Evolutionary conservation across 1,284 basidiomycete genomes (phyloP), one percentile per base, ranked within the genome.

Genomic region (Macrocystidia cucumis): DNA sequence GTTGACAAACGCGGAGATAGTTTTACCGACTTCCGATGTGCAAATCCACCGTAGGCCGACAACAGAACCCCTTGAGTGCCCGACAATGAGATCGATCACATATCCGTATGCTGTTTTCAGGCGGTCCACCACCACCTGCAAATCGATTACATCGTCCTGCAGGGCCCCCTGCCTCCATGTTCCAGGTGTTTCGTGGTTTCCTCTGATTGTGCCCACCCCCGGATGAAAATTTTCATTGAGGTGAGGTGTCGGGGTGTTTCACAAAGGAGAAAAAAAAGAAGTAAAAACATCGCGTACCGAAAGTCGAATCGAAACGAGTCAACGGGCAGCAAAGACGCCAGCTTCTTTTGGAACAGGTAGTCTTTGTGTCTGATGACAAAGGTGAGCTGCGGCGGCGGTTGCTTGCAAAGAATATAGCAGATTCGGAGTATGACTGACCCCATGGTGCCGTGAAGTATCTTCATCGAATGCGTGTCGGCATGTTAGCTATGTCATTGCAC

Each of bases 261-360:
- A 29, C 17, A 39, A 38, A 29, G 23, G 14, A 5, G 23, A 11
- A 35, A 34, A 8, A 27, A 29, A 29, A 33, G n/a, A 20, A 28
- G 29, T 21, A 20, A 25, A 24, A 27, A 14, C 25, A 18, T 16
- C 16, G 26, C 72, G 38, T 46, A 84, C 84, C 86, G 70, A 57
- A 91, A 91, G 51, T 91, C 87, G 50, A 91, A 88, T 21, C 86
- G 71, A 51, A 89, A 87, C 1, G 83, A 86, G 52, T 90, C 86
- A 18, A 85, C 52, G 0, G 83, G 79, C 5, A 90, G 55, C n/a
- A 62, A 65, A 16, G 58, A 52, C 1, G 79, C 83, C 8, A 90
- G 71, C n/a, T 67, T 72, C 47, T 78, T 79, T 56, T 85, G 82
- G 60, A 82, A 89, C 33, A 87, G 57, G 59, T 90, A 90, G 53